phyloP scores from a whole-genome alignment of 2,329 filamentous ascomycete species.

The Exophiala alcalophila region DNA sequence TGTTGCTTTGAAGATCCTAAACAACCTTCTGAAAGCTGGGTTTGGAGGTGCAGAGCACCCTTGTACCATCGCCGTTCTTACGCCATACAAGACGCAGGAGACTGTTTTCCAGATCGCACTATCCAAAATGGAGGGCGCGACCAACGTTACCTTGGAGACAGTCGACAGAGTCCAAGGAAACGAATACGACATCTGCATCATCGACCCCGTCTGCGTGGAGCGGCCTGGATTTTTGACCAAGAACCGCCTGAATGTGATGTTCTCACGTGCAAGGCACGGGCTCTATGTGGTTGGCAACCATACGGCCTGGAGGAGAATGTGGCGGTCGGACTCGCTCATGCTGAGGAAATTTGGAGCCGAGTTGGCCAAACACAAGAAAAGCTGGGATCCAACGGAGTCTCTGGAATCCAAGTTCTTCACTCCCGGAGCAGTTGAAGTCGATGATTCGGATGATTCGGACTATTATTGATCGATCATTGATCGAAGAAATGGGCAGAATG shows the following conservation, averaged over 20 bases:
- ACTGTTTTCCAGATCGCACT: slow-evolving; percentile 1
- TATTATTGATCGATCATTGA: too few relatives aligned
- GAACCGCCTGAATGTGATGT: slow-evolving; percentile 13
- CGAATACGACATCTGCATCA: slow-evolving; percentile 12
- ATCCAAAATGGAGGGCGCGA: slow-evolving; percentile 6
- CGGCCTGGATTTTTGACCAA: slow-evolving; percentile 6
- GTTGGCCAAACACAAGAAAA: too few relatives aligned
- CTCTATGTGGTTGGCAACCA: slow-evolving; percentile 13
- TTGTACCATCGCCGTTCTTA: slow-evolving; percentile 13
- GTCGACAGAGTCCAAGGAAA: slow-evolving; percentile 10
- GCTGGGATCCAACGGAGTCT: too few relatives aligned
- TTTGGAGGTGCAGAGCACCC: slow-evolving; percentile 10
- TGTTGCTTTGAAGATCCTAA: slow-evolving; percentile 2
- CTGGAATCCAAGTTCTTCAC: too few relatives aligned
- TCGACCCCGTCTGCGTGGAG: slow-evolving; percentile 5
- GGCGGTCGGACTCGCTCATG: not conserved
- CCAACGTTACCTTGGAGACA: slow-evolving; percentile 4
- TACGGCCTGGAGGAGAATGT: not conserved
- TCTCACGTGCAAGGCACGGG: slow-evolving; percentile 12
- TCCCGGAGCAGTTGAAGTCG: too few relatives aligned
- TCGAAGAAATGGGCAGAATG: too few relatives aligned
- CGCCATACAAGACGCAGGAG: slow-evolving; percentile 11
- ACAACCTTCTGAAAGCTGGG: slow-evolving; percentile 5
- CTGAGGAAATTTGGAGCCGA: not conserved
- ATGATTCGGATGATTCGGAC: too few relatives aligned